Base-by-base conservation (phyloP, 768 basidiomycete species). In the Mycena alexandri region DNA sequence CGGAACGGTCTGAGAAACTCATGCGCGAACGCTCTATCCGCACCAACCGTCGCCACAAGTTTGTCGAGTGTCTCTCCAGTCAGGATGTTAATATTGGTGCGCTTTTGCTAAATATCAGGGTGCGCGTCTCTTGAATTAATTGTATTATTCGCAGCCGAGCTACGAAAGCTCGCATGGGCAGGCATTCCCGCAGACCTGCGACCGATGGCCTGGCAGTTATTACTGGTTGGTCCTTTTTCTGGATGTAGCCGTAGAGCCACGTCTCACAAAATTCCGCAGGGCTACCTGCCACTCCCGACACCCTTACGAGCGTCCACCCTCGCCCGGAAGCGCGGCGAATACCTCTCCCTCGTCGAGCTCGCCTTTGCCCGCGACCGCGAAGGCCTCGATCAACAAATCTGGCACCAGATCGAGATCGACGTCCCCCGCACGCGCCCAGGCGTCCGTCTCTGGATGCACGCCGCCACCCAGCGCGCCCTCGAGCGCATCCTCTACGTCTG, bases 331-430 rank as follows among this genome's bases (percentile, higher is more conserved):
- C 89, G 98, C 48, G 89, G 89, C 72, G 98, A 99, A 79, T 99
- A 99, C 77, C 86, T 88, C 44, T 93, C 93, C 17, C 85, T 98
- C 67, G 96, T 97, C 10, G 89, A 94, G 71, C 84, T 96, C 19
- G 91, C 98, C 17, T 99, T 99, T 77, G 89, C 93, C 14, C 87
- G 93, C 43, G 95, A 95, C 64, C 87, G 89, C 34, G 90, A 93
- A 63, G 90, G 93, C 0, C 85, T 97, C 34, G 97, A 99, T 78
- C 95, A 96, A 73, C 93, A 94, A 79, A 97, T 99, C 75, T 99
- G 98, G 98, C 98, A 99, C 80, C 98, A 99, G 79, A 99, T 99
- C 72, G 95, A 95, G 75, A 99, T 98, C 66, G 98, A 99, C 74
- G 97, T 98, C 8, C 98, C 98, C 13, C 85, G 98, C 59, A 99